Conservation (phyloP, 257 asterid genomes). For the Salvia rosmarinus region DNA sequence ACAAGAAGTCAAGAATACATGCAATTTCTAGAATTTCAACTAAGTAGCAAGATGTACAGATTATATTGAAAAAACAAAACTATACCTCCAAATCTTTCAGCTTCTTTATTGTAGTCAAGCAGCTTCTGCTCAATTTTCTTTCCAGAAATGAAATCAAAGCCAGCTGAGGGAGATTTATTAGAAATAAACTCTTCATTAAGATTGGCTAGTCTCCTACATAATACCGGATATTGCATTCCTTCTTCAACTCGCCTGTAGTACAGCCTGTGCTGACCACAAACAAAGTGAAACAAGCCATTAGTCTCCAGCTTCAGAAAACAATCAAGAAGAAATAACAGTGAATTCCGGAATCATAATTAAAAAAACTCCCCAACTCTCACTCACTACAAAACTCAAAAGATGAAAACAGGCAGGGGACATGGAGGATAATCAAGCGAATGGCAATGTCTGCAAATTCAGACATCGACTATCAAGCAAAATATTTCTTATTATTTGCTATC, state of each 20-base stretch:
- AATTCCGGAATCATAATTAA: not conserved
- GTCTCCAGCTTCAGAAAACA: constrained; percentile 29
- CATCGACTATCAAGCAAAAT: not conserved
- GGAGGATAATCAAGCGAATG: constrained; percentile 8
- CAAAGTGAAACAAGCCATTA: constrained; percentile 23
- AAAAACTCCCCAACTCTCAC: not conserved
- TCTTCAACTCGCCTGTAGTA: constrained; percentile 90
- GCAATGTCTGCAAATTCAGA: not conserved
- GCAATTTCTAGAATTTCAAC: constrained; percentile 15
- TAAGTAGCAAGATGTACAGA: not conserved
- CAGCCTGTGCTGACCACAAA: constrained; percentile 60
- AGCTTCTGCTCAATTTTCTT: constrained; percentile 88
- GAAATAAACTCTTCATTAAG: constrained; percentile 81
- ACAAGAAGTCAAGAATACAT: constrained; percentile 17
- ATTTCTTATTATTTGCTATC: not conserved
- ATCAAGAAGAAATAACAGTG: not conserved
- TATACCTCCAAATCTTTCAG: constrained; percentile 86
- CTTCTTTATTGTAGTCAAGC: constrained; percentile 93
- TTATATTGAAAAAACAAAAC: not conserved
- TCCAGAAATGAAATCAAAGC: constrained; percentile 90
- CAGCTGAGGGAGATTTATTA: constrained; percentile 84
- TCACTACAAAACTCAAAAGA: not conserved
- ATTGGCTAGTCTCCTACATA: constrained; percentile 88
- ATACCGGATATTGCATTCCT: constrained; percentile 84
- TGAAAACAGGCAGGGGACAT: not conserved